A percentile compares a stretch with the other conserved stretches of the same genome.
Evolutionary conservation across 2,329 filamentous ascomycete species (phyloP).

Genomic region (Talaromyces piceae): DNA sequence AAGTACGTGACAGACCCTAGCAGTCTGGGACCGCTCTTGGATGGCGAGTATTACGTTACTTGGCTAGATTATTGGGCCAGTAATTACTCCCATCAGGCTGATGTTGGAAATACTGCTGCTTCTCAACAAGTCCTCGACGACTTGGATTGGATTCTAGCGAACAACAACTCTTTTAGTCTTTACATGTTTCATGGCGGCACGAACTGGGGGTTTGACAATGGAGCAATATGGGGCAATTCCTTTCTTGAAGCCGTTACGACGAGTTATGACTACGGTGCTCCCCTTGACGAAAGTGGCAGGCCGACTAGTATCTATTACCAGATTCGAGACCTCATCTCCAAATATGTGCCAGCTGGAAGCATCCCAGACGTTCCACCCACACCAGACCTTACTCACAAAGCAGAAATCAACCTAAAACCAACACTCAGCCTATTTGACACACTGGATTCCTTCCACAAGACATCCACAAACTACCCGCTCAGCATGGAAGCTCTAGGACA

Average conservation of each 20-base stretch:
- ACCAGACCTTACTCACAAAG: not conserved
- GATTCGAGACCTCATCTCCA: conserved; percentile 16
- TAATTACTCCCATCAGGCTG: conserved; percentile 27
- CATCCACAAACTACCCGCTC: conserved; percentile 22
- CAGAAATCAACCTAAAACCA: conserved; percentile 2
- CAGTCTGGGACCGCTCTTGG: conserved; percentile 38
- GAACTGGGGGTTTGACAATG: conserved; percentile 44
- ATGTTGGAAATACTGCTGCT: conserved; percentile 2
- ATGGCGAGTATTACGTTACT: conserved; percentile 44
- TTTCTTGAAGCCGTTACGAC: conserved; percentile 35
- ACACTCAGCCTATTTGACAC: conserved; percentile 3
- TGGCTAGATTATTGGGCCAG: conserved; percentile 41
- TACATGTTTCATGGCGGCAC: conserved; percentile 51
- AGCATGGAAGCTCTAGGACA: conserved; percentile 43
- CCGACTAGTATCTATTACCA: conserved; percentile 38
- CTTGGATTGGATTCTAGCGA: conserved; percentile 31
- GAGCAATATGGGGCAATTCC: conserved; percentile 37
- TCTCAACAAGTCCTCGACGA: conserved; percentile 18
- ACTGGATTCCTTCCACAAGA: conserved; percentile 11
- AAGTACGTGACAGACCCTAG: conserved; percentile 15
- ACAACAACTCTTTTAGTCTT: conserved; percentile 40
- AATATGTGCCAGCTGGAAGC: conserved; percentile 1
- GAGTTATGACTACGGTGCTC: conserved; percentile 46
- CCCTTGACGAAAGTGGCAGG: conserved; percentile 45
- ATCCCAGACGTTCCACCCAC: not conserved